A percentile compares a stretch with the other conserved stretches of the same genome.
phyloP scores from a whole-genome alignment of 768 basidiomycete species.

The Xerocomus spinulosus region DNA sequence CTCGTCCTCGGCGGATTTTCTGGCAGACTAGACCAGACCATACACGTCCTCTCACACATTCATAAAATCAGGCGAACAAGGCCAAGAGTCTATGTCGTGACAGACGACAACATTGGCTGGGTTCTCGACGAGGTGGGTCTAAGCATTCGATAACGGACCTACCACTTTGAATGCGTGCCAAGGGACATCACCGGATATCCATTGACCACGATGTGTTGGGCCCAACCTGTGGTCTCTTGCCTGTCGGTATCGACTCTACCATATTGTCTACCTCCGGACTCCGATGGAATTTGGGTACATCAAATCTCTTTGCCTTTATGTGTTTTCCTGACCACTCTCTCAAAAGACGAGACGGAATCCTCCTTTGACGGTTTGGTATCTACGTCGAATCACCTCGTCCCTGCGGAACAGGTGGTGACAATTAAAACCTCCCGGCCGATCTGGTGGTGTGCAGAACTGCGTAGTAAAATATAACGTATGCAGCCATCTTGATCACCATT shows the following conservation, averaged over 20 bases:
- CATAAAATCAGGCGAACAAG: slow-evolving; percentile 69
- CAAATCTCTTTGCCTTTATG: background rate
- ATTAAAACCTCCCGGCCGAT: slow-evolving; percentile 79
- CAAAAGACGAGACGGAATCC: slow-evolving; percentile 57
- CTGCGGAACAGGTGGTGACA: slow-evolving; percentile 57
- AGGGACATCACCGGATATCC: slow-evolving; percentile 82
- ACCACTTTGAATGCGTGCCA: no score
- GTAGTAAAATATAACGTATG: slow-evolving; percentile 2
- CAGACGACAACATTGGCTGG: slow-evolving; percentile 92
- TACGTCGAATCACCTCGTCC: slow-evolving; percentile 88
- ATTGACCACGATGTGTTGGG: slow-evolving; percentile 75
- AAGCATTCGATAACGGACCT: no score
- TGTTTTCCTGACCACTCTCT: slow-evolving; percentile 4
- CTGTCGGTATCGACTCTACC: slow-evolving; percentile 77
- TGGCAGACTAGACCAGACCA: slow-evolving; percentile 97
- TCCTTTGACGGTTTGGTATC: slow-evolving; percentile 85
- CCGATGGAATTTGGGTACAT: slow-evolving; percentile 83
- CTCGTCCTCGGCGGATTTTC: slow-evolving; percentile 84
- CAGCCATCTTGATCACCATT: no score
- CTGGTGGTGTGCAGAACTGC: slow-evolving; percentile 84
- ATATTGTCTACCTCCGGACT: slow-evolving; percentile 79
- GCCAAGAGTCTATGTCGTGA: slow-evolving; percentile 65
- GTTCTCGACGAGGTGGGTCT: slow-evolving; percentile 72
- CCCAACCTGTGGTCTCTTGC: slow-evolving; percentile 91
- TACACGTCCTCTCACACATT: slow-evolving; percentile 82